phyloP scores from a whole-genome alignment of 352 stramenopile genomes.

The Thraustochytrium striatum region DNA sequence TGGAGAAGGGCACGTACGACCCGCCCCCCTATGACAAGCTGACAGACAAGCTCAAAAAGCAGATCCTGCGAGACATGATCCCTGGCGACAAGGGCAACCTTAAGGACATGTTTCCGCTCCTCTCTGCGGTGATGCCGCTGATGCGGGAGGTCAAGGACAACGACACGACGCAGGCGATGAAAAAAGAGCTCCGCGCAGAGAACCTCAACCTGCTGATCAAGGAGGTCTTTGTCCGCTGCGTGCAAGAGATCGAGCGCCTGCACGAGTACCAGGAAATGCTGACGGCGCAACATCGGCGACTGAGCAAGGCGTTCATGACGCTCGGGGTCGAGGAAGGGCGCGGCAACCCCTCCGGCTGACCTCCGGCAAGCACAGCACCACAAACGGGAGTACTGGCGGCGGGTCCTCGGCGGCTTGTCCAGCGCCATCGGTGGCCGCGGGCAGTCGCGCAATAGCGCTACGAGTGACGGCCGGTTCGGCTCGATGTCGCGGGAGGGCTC shows the following conservation, averaged over 20 bases:
- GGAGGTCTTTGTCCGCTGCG: not conserved
- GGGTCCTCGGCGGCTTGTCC: not conserved
- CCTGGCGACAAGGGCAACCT: slow-evolving; percentile 32
- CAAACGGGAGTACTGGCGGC: too few species aligned
- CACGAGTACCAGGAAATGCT: not conserved
- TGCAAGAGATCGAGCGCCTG: not conserved
- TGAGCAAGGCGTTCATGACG: not conserved
- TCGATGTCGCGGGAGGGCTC: too few species aligned
- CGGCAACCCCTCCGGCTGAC: too few species aligned
- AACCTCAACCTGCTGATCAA: slow-evolving; percentile 40
- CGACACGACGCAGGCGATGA: slow-evolving; percentile 26
- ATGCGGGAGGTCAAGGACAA: not conserved
- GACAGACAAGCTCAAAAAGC: not conserved
- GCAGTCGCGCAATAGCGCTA: too few species aligned
- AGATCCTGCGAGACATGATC: slow-evolving; percentile 21
- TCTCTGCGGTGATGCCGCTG: not conserved
- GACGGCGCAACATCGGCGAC: not conserved
- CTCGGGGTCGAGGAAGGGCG: not conserved
- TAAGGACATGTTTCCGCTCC: slow-evolving; percentile 36
- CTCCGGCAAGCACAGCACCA: too few species aligned
- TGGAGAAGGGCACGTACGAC: not conserved
- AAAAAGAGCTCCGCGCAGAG: slow-evolving; percentile 21
- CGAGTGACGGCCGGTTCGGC: too few species aligned
- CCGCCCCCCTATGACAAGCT: not conserved
- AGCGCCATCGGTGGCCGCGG: too few species aligned